Conservation (phyloP, 2,329 filamentous ascomycete species). For the Aspergillus hiratsukae region DNA sequence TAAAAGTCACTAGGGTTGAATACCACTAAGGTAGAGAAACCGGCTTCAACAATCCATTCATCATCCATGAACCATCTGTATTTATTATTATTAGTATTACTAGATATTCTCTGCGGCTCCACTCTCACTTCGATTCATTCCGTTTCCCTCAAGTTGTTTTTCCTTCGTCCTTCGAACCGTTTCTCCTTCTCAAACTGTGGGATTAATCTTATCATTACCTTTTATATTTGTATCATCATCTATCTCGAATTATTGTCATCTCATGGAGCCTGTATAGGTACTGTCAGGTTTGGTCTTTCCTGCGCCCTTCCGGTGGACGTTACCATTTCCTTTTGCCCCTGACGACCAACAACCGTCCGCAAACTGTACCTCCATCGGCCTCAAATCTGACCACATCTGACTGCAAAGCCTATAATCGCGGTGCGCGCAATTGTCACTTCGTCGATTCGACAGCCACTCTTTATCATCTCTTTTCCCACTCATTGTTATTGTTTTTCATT, state of each 20-base stretch:
- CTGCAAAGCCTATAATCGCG: background rate
- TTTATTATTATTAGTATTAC: background rate
- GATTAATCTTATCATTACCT: background rate
- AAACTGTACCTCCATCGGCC: constrained; percentile 3
- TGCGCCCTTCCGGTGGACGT: background rate
- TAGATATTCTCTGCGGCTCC: constrained; percentile 13
- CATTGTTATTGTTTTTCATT: background rate
- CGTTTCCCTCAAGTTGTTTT: constrained; percentile 4
- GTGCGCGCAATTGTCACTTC: background rate
- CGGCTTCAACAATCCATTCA: background rate
- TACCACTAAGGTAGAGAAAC: background rate
- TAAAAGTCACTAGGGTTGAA: background rate
- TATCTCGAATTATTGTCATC: constrained; percentile 1
- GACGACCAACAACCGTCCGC: constrained; percentile 1
- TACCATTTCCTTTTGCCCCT: background rate
- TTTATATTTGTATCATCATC: constrained; percentile 5
- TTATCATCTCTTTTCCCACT: background rate
- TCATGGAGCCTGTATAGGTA: background rate
- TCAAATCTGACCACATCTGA: background rate
- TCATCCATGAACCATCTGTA: background rate
- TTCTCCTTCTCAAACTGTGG: background rate
- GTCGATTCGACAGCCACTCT: constrained; percentile 1
- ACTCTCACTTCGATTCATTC: constrained; percentile 18
- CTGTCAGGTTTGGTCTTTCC: background rate
- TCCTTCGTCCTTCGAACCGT: constrained; percentile 7